Conservation (phyloP, 768 basidiomycete genomes). For the Multifurca ochricompacta region DNA sequence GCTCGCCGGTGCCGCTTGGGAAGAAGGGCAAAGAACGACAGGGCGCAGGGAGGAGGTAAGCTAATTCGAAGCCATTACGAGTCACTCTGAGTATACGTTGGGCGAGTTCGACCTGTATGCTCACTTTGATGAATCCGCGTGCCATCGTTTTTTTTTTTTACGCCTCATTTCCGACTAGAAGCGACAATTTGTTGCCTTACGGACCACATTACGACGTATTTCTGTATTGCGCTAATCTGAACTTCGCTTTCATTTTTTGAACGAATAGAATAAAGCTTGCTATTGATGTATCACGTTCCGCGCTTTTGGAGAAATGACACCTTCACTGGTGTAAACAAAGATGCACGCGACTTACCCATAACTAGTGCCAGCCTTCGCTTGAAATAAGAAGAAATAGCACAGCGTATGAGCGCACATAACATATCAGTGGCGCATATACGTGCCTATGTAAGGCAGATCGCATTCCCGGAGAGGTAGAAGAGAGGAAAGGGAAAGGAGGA, state of each 20-base stretch:
- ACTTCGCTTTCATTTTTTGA: not conserved
- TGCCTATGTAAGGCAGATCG: no score
- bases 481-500: no score
- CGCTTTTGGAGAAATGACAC: no score
- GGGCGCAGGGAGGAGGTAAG: constrained; percentile 6
- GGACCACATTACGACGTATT: not conserved
- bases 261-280: constrained; percentile 8
- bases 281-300: constrained; percentile 7
- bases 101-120: no score
- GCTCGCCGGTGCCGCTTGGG: constrained; percentile 6
- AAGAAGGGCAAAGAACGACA: constrained; percentile 16
- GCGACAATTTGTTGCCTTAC: no score
- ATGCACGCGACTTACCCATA: not conserved
- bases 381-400: not conserved
- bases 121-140: no score
- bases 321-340: not conserved
- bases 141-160: no score
- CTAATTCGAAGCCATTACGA: not conserved
- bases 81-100: no score
- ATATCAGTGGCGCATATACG: no score
- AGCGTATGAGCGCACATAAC: not conserved
- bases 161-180: no score
- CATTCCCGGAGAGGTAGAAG: no score
- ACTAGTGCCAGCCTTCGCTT: not conserved
- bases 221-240: not conserved